Evolutionary conservation across 2,329 filamentous ascomycete genomes (phyloP).

Genomic region (Cordyceps militaris): DNA sequence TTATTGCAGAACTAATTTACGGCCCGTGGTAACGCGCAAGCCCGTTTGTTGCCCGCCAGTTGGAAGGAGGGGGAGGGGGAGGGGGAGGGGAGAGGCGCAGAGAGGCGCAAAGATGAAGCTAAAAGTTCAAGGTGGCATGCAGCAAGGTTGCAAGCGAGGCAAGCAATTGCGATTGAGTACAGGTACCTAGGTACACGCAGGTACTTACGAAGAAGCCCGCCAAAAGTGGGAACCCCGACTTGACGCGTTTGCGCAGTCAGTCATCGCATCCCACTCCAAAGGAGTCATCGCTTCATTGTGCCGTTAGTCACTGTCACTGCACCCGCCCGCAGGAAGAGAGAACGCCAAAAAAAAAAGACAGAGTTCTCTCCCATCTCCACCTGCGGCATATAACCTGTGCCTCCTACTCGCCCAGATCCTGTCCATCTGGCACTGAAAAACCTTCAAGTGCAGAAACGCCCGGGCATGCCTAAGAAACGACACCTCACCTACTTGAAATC

Average conservation of each 20-base stretch:
- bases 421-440: not conserved
- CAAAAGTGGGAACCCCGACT: not conserved
- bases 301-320: not conserved
- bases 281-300: no score
- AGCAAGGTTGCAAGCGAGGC: no score
- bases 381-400: not conserved
- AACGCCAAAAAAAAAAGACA: not conserved
- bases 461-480: conserved; percentile 58
- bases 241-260: not conserved
- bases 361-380: not conserved
- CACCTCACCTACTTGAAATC: conserved; percentile 53
- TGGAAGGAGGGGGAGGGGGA: no score
- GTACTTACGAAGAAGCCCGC: no score
- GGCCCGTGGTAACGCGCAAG: no score
- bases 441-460: not conserved
- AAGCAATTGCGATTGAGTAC: no score
- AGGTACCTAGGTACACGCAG: no score
- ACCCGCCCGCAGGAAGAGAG: not conserved
- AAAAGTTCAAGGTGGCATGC: no score
- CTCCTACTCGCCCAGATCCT: not conserved
- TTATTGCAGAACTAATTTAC: not conserved
- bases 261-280: not conserved
- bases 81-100: no score
- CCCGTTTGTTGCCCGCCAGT: no score
- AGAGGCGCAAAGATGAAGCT: no score